Conservation (phyloP, 495 filamentous ascomycete species). For the Lasiosphaeriaceae sp. region DNA sequence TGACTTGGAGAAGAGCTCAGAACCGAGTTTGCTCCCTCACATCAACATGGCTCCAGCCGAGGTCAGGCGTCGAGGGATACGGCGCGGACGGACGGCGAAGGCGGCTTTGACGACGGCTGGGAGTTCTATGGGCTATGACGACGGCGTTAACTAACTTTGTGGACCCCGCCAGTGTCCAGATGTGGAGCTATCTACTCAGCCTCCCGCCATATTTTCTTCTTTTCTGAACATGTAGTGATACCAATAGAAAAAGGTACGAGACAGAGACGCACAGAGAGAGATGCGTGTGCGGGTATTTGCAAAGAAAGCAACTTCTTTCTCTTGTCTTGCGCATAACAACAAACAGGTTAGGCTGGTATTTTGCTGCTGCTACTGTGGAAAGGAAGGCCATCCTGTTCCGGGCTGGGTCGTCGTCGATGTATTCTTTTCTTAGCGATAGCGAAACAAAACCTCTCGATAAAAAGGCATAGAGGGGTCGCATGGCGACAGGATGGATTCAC, state of each 20-base stretch:
- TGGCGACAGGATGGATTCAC: no score
- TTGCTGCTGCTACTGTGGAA: no score
- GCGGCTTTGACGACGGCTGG: constrained; percentile 52
- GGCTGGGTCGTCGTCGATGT: no score
- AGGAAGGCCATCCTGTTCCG: no score
- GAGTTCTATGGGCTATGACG: constrained; percentile 48
- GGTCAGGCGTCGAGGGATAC: constrained; percentile 11
- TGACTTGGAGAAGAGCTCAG: constrained; percentile 73
- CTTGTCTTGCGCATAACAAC: background rate
- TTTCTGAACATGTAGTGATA: background rate
- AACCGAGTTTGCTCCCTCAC: constrained; percentile 49
- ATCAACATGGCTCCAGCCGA: constrained; percentile 4
- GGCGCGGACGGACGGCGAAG: constrained; percentile 25
- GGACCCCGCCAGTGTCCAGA: background rate
- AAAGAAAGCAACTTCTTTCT: background rate
- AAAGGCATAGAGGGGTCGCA: no score
- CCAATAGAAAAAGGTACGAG: background rate
- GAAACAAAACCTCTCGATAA: no score
- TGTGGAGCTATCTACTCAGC: background rate
- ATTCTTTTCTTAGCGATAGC: no score
- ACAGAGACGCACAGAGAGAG: background rate
- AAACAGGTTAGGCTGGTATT: background rate
- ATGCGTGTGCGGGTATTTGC: no score
- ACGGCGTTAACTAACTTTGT: constrained; percentile 4
- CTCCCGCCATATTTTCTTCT: background rate